phyloP scores from a whole-genome alignment of 352 stramenopile species.

The Poterioochromonas sp. region DNA sequence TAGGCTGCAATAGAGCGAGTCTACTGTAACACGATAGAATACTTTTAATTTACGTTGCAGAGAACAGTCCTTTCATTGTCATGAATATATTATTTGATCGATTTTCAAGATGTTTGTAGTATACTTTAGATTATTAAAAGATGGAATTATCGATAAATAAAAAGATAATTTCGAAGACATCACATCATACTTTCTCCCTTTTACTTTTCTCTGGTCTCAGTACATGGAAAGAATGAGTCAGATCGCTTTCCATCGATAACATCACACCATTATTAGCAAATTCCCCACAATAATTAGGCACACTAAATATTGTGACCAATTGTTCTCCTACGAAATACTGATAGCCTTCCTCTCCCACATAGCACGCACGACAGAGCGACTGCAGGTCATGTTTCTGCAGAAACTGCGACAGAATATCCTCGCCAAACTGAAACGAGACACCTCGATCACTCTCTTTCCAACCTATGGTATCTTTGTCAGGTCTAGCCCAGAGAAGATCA shows the following conservation, averaged over 20 bases:
- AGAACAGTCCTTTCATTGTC: no score
- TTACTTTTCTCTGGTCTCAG: constrained; percentile 71
- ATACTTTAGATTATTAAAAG: no score
- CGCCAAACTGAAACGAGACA: constrained; percentile 95
- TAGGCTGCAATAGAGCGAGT: no score
- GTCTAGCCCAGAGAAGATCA: constrained; percentile 96
- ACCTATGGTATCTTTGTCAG: constrained; percentile 95
- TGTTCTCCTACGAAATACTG: constrained; percentile 97
- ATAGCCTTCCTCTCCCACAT: constrained; percentile 96
- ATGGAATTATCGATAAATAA: no score
- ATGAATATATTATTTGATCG: no score
- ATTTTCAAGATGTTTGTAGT: no score
- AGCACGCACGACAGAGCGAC: constrained; percentile 90
- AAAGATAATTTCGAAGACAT: no score
- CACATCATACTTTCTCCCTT: no score
- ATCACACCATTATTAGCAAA: constrained; percentile 98
- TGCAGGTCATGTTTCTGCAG: constrained; percentile 91
- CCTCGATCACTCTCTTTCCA: constrained; percentile 96
- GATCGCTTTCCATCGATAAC: constrained; percentile 85
- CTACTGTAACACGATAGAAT: no score
- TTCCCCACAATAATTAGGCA: constrained; percentile 99
- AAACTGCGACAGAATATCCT: constrained; percentile 95
- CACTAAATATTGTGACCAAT: constrained; percentile 98
- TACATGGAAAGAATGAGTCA: constrained; percentile 89
- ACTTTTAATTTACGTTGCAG: no score